Base-by-base conservation (phyloP, 2,329 filamentous ascomycete genomes). In the Aspergillus persii region DNA sequence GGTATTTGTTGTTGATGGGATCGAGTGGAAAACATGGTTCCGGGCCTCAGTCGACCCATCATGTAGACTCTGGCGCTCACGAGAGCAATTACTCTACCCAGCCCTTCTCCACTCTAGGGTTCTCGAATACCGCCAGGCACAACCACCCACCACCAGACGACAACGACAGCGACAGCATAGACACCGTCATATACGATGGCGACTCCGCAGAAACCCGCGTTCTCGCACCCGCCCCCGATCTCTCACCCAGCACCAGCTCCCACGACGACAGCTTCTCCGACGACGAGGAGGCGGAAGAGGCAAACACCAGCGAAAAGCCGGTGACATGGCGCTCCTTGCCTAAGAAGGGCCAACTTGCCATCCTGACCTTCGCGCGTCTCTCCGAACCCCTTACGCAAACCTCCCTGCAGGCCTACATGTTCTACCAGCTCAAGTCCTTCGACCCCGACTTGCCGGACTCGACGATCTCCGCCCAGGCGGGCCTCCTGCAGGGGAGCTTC, bases 351-450 rank as follows among this genome's bases (percentile, higher is more conserved):
- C 92, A 96, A 75, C 82, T 96, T 23, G 77, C 88, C 31, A 87
- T 96, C 58, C 81, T 96, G 53, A 92, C 89, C 0, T 77, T 96
- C 49, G 89, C 91, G 8, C 86, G 92, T 30, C 79, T 96, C 26
- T 91, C 89, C 9, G 92, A 96, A 71, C 92, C 92, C 3, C 79
- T 96, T 39, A 89, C 91, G 0, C 90, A 95, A 70, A 92, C 90
- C 0, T 91, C 87, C 11, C 75, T 92, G 8, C 84, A 89, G 74
- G 84, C 89, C 1, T 96, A 96, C 75, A 87, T 96, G 80, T 96
- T 91, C 76, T 96, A 94, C 74, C 91, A 95, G 73, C 84, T 96
- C n/a, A 87, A 86, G 66, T 94, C 88, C 59, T 94, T 96, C 67
- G 82, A 90, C 27, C 80, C 81, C 2, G 80, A 76, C 26, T 73